Evolutionary conservation across 2,329 filamentous ascomycete genomes (phyloP).

Genomic region (Paecilomyces formosus): DNA sequence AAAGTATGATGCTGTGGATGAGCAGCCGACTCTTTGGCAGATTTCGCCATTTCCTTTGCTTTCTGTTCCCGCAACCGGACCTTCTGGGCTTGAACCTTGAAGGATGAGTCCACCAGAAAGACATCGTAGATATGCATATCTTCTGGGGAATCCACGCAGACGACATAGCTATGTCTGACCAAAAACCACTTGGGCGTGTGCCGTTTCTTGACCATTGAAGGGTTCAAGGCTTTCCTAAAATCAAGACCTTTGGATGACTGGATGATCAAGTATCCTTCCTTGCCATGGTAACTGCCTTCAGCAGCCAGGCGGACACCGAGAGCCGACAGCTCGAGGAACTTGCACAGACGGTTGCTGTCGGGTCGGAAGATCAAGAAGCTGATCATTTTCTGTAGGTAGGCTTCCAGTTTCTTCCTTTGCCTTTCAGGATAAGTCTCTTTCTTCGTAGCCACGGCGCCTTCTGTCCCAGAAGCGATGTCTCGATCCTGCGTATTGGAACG

Average conservation of each 20-base stretch:
- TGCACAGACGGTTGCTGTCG: slow-evolving; percentile 91
- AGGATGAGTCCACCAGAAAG: slow-evolving; percentile 88
- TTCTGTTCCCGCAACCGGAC: slow-evolving; percentile 43
- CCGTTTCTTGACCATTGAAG: slow-evolving; percentile 67
- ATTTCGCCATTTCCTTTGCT: slow-evolving; percentile 56
- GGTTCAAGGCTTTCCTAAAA: slow-evolving; percentile 72
- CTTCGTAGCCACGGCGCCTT: slow-evolving; percentile 30
- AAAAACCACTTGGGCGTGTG: slow-evolving; percentile 96
- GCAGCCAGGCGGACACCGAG: slow-evolving; percentile 88
- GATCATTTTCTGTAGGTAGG: slow-evolving; percentile 88
- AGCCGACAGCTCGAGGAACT: slow-evolving; percentile 90
- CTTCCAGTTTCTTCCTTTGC: slow-evolving; percentile 78
- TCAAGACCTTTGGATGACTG: slow-evolving; percentile 85
- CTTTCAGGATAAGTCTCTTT: slow-evolving; percentile 64
- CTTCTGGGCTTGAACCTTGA: slow-evolving; percentile 69
- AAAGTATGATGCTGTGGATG: slow-evolving; percentile 72
- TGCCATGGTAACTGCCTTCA: slow-evolving; percentile 94
- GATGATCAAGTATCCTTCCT: slow-evolving; percentile 90
- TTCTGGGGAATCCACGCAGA: slow-evolving; percentile 96
- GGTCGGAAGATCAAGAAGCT: slow-evolving; percentile 94
- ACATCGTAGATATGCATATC: slow-evolving; percentile 99
- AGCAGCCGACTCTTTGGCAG: slow-evolving; percentile 54
- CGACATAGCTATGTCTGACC: slow-evolving; percentile 94
- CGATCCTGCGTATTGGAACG: slow-evolving; percentile 47
- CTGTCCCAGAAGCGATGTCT: slow-evolving; percentile 29